A percentile compares a stretch with the other conserved stretches of the same genome.
These are phyloP conservation scores for Metroxylon sagu DNA, from an alignment of 176 grass and related monocot species.

Conservation along the genomic window DNA sequence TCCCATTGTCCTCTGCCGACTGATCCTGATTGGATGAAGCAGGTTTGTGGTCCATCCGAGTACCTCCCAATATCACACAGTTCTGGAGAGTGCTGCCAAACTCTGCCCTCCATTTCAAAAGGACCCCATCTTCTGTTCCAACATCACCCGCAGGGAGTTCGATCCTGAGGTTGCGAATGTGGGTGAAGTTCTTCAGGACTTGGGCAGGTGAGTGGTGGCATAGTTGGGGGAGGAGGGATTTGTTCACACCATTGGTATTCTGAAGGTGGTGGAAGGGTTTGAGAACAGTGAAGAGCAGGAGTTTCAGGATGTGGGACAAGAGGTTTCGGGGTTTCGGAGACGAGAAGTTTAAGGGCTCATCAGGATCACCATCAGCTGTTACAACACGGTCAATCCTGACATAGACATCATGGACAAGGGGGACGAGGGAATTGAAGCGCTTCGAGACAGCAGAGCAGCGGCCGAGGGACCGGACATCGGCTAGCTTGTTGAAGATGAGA, in stretches of 20 bases:
- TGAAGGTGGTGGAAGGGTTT: slow-evolving; percentile 7
- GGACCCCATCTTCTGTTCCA: slow-evolving; percentile 6
- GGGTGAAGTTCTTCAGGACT: slow-evolving; percentile 9
- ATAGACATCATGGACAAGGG: neutral
- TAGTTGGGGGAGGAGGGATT: neutral
- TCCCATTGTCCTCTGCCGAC: neutral
- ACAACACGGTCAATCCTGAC: neutral
- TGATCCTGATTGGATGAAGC: neutral
- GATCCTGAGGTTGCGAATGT: slow-evolving; percentile 7
- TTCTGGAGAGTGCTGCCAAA: slow-evolving; percentile 13
- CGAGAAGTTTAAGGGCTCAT: neutral
- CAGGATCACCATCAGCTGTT: no score
- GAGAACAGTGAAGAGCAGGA: neutral
- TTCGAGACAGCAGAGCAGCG: slow-evolving; percentile 4
- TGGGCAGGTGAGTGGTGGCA: slow-evolving; percentile 7
- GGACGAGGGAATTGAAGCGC: slow-evolving; percentile 10
- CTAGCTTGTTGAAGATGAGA: slow-evolving; percentile 8
- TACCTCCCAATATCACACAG: slow-evolving; percentile 14
- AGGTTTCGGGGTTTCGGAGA: slow-evolving; percentile 1
- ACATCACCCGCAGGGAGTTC: slow-evolving; percentile 7
- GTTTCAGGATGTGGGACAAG: neutral
- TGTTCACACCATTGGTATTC: neutral
- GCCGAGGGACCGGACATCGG: slow-evolving; percentile 1
- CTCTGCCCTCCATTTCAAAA: slow-evolving; percentile 14
- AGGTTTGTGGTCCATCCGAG: neutral